Percentiles rank a stretch among this genome's conserved stretches.
These are phyloP conservation scores for Melaleuca quinquenervia DNA, from an alignment of 345 rosid species.

Conservation along the genomic window DNA sequence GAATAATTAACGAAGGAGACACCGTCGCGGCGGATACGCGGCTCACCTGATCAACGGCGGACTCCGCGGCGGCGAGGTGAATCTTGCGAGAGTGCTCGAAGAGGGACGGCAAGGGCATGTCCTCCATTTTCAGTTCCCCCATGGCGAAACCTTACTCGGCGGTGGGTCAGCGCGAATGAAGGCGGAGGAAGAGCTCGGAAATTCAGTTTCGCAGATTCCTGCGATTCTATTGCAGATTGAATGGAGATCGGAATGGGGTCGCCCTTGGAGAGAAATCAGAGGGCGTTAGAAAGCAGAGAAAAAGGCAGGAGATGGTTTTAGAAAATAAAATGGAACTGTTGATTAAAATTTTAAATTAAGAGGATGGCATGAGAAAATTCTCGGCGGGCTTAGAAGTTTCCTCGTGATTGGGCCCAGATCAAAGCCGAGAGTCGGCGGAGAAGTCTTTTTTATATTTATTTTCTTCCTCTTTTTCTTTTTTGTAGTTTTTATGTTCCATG, in stretches of 20 bases:
- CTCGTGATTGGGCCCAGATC: background rate
- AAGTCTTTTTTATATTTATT: background rate
- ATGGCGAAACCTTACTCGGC: background rate
- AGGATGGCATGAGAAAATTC: background rate
- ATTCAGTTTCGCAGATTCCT: background rate
- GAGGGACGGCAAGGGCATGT: conserved; percentile 53
- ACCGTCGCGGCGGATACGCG: background rate
- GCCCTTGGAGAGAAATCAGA: background rate
- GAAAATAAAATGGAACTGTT: background rate
- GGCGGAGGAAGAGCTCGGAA: background rate
- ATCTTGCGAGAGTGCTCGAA: conserved; percentile 77
- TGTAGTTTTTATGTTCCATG: accelerated
- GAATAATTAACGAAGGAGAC: background rate
- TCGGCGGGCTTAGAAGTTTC: background rate
- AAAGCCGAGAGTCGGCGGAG: background rate
- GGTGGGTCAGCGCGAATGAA: background rate
- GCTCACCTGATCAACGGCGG: conserved; percentile 56
- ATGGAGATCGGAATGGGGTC: background rate
- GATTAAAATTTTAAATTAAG: background rate
- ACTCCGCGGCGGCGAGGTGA: conserved; percentile 46
- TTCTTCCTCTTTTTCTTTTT: background rate
- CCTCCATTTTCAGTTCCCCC: conserved; percentile 46
- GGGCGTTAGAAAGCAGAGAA: background rate
- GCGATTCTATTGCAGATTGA: background rate
- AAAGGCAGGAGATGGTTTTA: background rate